Evolutionary conservation across 2,329 filamentous ascomycete species (phyloP).

Genomic region (Lasiodiplodia citricola): DNA sequence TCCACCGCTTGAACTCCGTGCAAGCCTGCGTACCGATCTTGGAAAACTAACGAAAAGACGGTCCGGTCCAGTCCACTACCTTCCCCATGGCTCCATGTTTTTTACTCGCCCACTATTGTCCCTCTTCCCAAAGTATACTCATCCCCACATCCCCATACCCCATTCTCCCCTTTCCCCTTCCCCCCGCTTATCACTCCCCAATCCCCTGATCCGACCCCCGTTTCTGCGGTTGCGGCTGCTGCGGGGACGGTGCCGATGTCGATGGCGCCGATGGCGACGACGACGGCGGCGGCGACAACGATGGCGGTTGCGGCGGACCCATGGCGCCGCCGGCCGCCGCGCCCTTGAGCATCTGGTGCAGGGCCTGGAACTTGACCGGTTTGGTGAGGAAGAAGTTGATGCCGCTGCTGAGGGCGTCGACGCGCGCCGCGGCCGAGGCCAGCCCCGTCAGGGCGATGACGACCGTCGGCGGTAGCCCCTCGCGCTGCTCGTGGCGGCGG

Average conservation of each 20-base stretch:
- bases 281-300: neutral
- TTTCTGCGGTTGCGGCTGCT: neutral
- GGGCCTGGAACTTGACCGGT: conserved; percentile 37
- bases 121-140: neutral
- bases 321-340: neutral
- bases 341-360: conserved; percentile 29
- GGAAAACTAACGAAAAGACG: neutral
- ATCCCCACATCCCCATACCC: neutral
- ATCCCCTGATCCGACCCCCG: neutral
- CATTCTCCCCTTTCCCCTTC: no score
- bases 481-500: conserved; percentile 37
- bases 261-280: no score
- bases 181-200: neutral
- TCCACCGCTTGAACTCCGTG: neutral
- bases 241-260: no score
- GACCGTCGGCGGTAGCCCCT: conserved; percentile 27
- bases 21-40: neutral
- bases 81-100: no score
- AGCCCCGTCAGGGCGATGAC: conserved; percentile 42
- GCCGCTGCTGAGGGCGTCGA: conserved; percentile 38
- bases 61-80: no score
- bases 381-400: conserved; percentile 42
- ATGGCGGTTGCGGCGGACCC: neutral
- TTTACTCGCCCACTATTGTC: no score
- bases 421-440: conserved; percentile 33